Conservation (phyloP, 2,329 filamentous ascomycete species). For the Aspergillus sp. region DNA sequence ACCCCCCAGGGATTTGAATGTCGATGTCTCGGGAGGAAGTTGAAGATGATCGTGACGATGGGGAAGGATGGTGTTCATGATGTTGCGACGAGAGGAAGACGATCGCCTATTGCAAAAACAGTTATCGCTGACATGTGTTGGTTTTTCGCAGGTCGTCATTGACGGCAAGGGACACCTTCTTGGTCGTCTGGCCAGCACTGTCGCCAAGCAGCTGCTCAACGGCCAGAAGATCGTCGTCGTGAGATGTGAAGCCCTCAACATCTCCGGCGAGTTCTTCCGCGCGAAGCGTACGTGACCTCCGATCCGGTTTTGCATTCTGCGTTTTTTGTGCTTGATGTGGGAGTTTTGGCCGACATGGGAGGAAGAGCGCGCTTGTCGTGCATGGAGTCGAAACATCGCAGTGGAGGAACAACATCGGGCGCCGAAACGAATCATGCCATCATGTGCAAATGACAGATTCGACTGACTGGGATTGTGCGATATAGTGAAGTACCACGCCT, state of each 20-base stretch:
- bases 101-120: neutral
- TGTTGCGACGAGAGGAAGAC: neutral
- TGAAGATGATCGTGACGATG: neutral
- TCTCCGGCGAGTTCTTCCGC: slow-evolving; percentile 99
- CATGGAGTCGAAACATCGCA: neutral
- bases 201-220: slow-evolving; percentile 98
- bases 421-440: slow-evolving; percentile 1
- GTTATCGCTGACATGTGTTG: slow-evolving; percentile 44
- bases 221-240: slow-evolving; percentile 99
- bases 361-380: neutral
- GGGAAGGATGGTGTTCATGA: neutral
- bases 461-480: slow-evolving; percentile 47
- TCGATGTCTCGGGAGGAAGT: slow-evolving; percentile 6
- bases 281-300: slow-evolving; percentile 88
- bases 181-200: slow-evolving; percentile 95
- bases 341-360: neutral
- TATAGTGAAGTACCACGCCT: slow-evolving; percentile 99
- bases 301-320: slow-evolving; percentile 18
- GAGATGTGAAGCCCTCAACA: slow-evolving; percentile 98
- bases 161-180: slow-evolving; percentile 99
- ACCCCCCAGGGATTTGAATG: slow-evolving; percentile 8
- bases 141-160: slow-evolving; percentile 77
- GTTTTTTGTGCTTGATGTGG: slow-evolving; percentile 11
- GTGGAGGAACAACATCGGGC: slow-evolving; percentile 7
- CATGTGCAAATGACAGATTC: slow-evolving; percentile 7